Evolutionary conservation across 163 green algal species (phyloP), one percentile per base, ranked within the genome.

Genomic region (Coccomyxa subellipsoidea): DNA sequence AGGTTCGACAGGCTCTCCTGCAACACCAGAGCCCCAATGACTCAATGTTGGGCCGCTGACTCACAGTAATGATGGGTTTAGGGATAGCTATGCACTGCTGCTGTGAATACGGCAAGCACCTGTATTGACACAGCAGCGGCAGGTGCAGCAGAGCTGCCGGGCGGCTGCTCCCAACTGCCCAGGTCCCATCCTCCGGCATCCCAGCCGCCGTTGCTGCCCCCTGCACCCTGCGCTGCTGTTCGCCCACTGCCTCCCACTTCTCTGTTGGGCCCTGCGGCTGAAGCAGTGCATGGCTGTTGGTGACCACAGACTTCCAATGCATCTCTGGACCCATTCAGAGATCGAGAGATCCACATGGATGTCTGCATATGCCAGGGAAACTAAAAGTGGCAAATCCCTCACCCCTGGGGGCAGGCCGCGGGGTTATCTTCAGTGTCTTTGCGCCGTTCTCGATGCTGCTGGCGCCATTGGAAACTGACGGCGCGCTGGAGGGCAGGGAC

Each of bases 61-160:
- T n/a, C n/a, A n/a, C n/a, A n/a, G n/a, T n/a, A n/a, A n/a, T n/a
- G n/a, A n/a, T n/a, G n/a, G n/a, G n/a, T n/a, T n/a, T n/a, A n/a
- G n/a, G n/a, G n/a, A n/a, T n/a, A n/a, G n/a, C n/a, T n/a, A n/a
- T n/a, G n/a, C n/a, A n/a, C n/a, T n/a, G n/a, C n/a, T n/a, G n/a
- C n/a, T n/a, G n/a, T n/a, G n/a, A n/a, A 54, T 54, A 10, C 8
- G 40, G 40, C 21, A 12, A 59, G 47, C 47, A 59, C 47, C 47
- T 59, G 47, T 59, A 18, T 76, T 9, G 69, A 27, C 4, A 18
- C 69, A 15, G 35, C 72, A 29, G 53, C 38, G 53, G 38, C 32
- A 75, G 10, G 8, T 84, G 76, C n/a, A 84, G 23, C 39, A 69
- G 76, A 35, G 73, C 54, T 8, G 81, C 38, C 21, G 69, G 21